Evolutionary conservation across 2,329 filamentous ascomycete species (phyloP), one percentile per base, ranked within the genome.

Genomic region (Aspergillus tamarii): DNA sequence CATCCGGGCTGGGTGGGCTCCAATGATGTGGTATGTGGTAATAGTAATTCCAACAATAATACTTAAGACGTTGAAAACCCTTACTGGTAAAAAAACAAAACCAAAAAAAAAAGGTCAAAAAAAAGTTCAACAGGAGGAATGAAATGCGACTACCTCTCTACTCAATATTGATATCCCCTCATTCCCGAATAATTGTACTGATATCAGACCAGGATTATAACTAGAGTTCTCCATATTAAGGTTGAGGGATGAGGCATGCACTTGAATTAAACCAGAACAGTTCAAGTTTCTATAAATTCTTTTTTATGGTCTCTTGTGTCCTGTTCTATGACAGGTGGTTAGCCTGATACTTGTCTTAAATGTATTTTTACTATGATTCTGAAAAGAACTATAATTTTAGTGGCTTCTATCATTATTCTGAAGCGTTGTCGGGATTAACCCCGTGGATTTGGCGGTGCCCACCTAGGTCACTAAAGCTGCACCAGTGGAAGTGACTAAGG

Each of bases 31-130:
- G 21, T 26, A 48, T 34, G 26, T 39, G 32, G 52, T 39, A 55
- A 55, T 55, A 55, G 32, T 23, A 55, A 36, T 55, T 55, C 30
- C 52, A 36, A 8, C 52, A 54, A 54, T 54, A 36, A 54, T 54
- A 36, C n/a, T 32, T 34, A 32, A 36, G 34, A 36, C 34, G 5
- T 36, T 36, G 34, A 34, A 34, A 34, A 12, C 32, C 32, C 32
- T 34, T 34, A 28, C 28, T n/a, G 48, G 26, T 12, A 7, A 53
- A 23, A 53, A 53, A 11, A 32, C 12, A 12, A n/a, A 3, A 10
- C 3, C 26, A 21, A 11, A 26, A 21, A n/a, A 6, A 26, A 11
- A 32, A 23, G 32, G 21, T 28, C 19, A 9, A 28, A 6, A 3
- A 3, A 16, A 16, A 8, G 12, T 14, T 9, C 23, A 30, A 52